Evolutionary conservation across 129 eudicot genomes (phyloP).

Genomic region (Glebionis coronaria): DNA sequence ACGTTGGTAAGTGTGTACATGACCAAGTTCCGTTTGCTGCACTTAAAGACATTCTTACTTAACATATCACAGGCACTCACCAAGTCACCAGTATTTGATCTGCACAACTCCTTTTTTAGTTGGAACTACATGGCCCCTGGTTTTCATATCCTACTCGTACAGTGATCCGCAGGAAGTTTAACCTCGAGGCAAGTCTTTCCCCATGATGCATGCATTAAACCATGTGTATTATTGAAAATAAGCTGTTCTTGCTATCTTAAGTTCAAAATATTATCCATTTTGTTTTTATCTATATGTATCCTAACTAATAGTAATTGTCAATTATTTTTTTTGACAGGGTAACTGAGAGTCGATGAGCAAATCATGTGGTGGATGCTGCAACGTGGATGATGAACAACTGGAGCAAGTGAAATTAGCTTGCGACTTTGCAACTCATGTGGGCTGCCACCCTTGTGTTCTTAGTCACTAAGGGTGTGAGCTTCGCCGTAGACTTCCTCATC

Average conservation of each 20-base stretch:
- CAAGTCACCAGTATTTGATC: not conserved
- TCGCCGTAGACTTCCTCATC: slow-evolving; percentile 91
- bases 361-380: slow-evolving; percentile 74
- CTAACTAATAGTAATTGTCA: too few relatives aligned
- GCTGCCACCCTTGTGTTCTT: slow-evolving; percentile 90
- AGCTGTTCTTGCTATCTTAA: too few relatives aligned
- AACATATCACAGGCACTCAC: too few relatives aligned
- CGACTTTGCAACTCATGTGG: slow-evolving; percentile 77
- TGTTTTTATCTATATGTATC: too few relatives aligned
- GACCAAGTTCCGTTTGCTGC: too few relatives aligned
- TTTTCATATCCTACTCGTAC: slow-evolving; percentile 82
- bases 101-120: slow-evolving; percentile 56
- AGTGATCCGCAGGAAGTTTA: slow-evolving; percentile 80
- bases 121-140: slow-evolving; percentile 85
- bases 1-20: too few relatives aligned
- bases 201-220: too few relatives aligned
- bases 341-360: slow-evolving; percentile 75
- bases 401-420: slow-evolving; percentile 82
- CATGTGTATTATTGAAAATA: too few relatives aligned
- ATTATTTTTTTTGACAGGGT: slow-evolving; percentile 48
- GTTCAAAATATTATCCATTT: too few relatives aligned
- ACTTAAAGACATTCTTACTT: too few relatives aligned
- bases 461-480: slow-evolving; percentile 97
- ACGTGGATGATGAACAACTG: slow-evolving; percentile 57
- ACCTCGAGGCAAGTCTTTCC: slow-evolving; percentile 61